Evolutionary conservation across 2,329 filamentous ascomycete species (phyloP).

Genomic region (Fusarium sp.): DNA sequence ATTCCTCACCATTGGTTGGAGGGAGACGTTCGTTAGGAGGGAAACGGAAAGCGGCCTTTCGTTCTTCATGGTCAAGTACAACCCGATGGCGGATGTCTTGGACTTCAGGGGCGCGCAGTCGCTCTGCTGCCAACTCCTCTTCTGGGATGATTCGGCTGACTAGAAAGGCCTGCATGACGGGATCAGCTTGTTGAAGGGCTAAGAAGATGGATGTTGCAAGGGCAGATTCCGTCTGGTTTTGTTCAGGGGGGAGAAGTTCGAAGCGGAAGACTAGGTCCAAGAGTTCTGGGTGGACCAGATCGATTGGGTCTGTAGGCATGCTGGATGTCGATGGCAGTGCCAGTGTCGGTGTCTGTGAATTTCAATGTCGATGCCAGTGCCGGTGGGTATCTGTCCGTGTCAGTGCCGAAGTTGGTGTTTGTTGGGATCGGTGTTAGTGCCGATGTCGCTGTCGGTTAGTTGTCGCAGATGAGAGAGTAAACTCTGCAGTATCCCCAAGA

Average conservation of each 20-base stretch:
- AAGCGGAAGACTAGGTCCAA: constrained; percentile 26
- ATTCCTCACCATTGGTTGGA: constrained; percentile 5
- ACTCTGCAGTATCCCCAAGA: neutral
- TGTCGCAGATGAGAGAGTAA: neutral
- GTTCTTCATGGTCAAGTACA: constrained; percentile 29
- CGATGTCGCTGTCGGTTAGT: neutral
- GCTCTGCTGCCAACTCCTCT: constrained; percentile 32
- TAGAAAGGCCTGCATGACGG: constrained; percentile 29
- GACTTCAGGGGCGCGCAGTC: constrained; percentile 28
- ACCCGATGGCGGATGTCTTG: constrained; percentile 18
- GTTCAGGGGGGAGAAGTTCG: constrained; percentile 4
- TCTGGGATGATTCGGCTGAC: constrained; percentile 39
- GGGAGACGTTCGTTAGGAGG: neutral
- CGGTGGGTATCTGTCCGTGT: neutral
- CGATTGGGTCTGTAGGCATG: constrained; percentile 7
- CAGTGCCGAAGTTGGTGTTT: neutral
- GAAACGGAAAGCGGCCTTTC: neutral
- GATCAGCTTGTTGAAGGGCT: constrained; percentile 38
- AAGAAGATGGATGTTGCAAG: constrained; percentile 30
- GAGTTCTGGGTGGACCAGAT: constrained; percentile 40
- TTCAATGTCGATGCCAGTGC: neutral
- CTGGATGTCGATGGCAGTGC: neutral
- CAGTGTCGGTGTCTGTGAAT: neutral
- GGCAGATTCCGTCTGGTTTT: constrained; percentile 9
- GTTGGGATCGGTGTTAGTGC: neutral